These are phyloP conservation scores for Ajuga chamaepitys DNA, from an alignment of 257 asterid genomes.

Conservation along the genomic window DNA sequence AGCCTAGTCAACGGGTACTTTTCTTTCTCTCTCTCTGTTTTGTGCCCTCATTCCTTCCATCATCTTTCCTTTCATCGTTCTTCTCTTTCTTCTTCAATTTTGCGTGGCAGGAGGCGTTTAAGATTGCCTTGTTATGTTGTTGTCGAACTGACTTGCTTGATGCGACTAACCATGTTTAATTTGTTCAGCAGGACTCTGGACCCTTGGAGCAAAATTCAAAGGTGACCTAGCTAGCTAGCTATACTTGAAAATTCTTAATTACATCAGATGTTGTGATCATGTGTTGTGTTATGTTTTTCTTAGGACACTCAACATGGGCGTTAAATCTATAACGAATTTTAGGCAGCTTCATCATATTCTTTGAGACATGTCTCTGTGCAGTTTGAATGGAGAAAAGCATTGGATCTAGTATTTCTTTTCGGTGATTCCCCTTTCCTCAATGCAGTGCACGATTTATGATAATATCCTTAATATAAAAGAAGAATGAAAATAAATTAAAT, in stretches of 20 bases:
- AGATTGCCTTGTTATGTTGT: not conserved
- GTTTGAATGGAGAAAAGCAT: too few relatives aligned
- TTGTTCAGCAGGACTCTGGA: slow-evolving; percentile 29
- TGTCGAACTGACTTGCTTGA: not conserved
- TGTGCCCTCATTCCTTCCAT: not conserved
- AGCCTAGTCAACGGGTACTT: slow-evolving; percentile 34
- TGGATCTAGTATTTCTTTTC: too few relatives aligned
- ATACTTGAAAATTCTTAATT: not conserved
- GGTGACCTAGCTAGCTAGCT: not conserved
- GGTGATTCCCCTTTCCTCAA: too few relatives aligned
- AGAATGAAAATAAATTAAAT: too few relatives aligned
- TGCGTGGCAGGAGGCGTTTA: not conserved
- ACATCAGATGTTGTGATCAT: too few relatives aligned
- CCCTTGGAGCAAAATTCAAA: slow-evolving; percentile 11
- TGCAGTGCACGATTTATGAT: too few relatives aligned
- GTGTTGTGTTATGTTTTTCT: too few relatives aligned
- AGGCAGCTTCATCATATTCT: too few relatives aligned
- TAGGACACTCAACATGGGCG: too few relatives aligned
- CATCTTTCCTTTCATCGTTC: not conserved
- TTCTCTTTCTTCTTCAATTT: not conserved
- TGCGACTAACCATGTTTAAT: not conserved
- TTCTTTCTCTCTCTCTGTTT: not conserved
- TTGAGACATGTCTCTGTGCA: too few relatives aligned
- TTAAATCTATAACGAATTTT: too few relatives aligned
- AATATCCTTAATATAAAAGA: too few relatives aligned